phyloP scores from a whole-genome alignment of 192 early-diverging fungal genomes.

The Linnemannia exigua region DNA sequence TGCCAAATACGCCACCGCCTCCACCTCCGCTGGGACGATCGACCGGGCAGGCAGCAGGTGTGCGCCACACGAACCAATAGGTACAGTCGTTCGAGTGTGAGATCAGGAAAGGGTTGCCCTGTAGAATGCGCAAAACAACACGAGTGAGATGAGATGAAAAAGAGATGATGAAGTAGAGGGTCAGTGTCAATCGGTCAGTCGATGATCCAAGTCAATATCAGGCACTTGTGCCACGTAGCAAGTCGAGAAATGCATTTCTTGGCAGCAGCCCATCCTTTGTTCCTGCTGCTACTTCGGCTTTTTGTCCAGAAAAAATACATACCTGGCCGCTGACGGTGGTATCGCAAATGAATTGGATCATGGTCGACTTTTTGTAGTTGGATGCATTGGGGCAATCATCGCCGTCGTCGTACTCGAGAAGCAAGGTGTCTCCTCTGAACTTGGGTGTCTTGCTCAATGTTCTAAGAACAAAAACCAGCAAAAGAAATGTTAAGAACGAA shows the following conservation, averaged over 20 bases:
- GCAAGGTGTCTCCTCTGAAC: conserved; percentile 48
- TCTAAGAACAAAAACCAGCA: conserved; percentile 10
- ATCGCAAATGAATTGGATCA: conserved; percentile 55
- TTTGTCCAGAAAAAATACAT: background rate
- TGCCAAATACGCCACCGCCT: conserved; percentile 49
- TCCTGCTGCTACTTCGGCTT: background rate
- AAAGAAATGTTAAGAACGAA: background rate
- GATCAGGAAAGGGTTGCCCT: conserved; percentile 49
- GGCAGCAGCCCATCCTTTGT: background rate
- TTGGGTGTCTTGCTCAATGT: conserved; percentile 41
- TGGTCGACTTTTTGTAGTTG: conserved; percentile 30
- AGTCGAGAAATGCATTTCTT: background rate
- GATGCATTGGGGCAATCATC: conserved; percentile 27
- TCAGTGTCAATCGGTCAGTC: background rate
- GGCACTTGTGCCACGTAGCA: conserved; percentile 13
- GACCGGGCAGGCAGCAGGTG: conserved; percentile 49
- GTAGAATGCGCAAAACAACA: background rate
- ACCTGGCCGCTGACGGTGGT: conserved; percentile 47
- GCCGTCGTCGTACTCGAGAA: conserved; percentile 45
- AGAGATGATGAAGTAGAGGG: background rate
- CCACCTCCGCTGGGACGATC: conserved; percentile 12
- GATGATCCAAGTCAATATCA: background rate
- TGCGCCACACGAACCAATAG: conserved; percentile 58
- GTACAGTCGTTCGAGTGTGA: conserved; percentile 38
- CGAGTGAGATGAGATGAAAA: background rate